Evolutionary conservation across 75 land plant species (phyloP).

Genomic region (Sequoiadendron giganteum): DNA sequence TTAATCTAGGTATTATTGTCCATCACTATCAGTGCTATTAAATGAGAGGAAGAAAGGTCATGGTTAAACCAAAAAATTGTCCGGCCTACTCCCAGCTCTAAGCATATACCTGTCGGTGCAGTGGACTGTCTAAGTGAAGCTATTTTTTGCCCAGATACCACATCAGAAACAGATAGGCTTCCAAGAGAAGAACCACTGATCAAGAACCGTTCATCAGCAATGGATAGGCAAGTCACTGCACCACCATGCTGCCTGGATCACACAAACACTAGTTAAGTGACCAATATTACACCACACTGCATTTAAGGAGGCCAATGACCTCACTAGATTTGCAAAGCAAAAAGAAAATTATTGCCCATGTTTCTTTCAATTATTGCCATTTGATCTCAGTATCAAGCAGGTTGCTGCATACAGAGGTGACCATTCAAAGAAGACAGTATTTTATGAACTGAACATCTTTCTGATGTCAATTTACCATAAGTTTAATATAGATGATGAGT

Average conservation of each 20-base stretch:
- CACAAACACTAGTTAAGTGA: background rate
- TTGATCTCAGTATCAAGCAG: background rate
- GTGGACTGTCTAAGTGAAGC: constrained; percentile 25
- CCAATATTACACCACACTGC: background rate
- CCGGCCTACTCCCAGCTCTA: background rate
- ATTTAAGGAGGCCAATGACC: background rate
- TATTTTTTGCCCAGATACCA: constrained; percentile 41
- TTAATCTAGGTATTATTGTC: background rate
- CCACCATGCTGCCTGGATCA: constrained; percentile 48
- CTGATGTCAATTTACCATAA: background rate
- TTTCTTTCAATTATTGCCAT: background rate
- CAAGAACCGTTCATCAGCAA: constrained; percentile 48
- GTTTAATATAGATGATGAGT: background rate
- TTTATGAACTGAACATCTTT: background rate
- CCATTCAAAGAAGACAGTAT: background rate
- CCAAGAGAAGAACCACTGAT: constrained; percentile 56
- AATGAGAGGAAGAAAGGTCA: background rate
- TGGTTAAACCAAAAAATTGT: background rate
- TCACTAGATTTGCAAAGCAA: background rate
- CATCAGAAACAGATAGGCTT: constrained; percentile 32
- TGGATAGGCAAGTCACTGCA: constrained; percentile 43
- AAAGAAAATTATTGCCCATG: background rate
- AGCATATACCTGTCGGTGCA: constrained; percentile 33
- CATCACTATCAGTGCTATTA: background rate
- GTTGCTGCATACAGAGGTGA: background rate